Evolutionary conservation across 2,329 filamentous ascomycete genomes (phyloP).

Genomic region (Stromatinia cepivora): DNA sequence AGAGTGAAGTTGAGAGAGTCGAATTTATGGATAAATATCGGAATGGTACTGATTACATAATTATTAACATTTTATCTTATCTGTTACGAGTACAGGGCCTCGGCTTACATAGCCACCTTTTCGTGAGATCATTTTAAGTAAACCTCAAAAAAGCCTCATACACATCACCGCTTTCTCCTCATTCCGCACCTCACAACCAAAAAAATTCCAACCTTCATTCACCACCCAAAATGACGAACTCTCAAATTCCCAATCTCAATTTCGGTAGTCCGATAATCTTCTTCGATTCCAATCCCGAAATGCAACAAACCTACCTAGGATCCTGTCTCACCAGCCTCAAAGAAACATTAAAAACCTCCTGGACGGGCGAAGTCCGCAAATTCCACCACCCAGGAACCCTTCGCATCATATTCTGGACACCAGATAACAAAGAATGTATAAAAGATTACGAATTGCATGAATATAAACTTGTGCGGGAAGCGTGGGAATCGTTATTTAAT

Average conservation of each 20-base stretch:
- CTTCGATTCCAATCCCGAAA: slow-evolving; percentile 37
- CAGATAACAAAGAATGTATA: slow-evolving; percentile 32
- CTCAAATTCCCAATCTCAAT: slow-evolving; percentile 23
- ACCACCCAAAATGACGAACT: slow-evolving; percentile 2
- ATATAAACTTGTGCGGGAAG: slow-evolving; percentile 31
- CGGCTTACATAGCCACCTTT: slow-evolving; percentile 5
- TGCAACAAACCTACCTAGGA: slow-evolving; percentile 34
- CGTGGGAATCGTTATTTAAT: slow-evolving; percentile 32
- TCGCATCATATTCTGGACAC: slow-evolving; percentile 35
- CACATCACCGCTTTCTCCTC: not conserved
- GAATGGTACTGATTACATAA: not conserved
- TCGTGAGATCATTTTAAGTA: not conserved
- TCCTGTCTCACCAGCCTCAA: slow-evolving; percentile 34
- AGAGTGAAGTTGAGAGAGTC: too few species aligned
- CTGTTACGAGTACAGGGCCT: not conserved
- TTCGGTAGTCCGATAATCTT: slow-evolving; percentile 34
- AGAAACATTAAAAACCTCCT: slow-evolving; percentile 32
- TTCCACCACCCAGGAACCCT: slow-evolving; percentile 32
- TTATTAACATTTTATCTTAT: not conserved
- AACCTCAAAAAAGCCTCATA: not conserved
- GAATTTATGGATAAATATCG: not conserved
- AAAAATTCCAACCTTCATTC: not conserved
- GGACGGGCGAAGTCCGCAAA: slow-evolving; percentile 35
- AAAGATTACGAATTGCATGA: slow-evolving; percentile 36
- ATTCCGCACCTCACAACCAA: not conserved